A percentile compares a stretch with the other conserved stretches of the same genome.
Evolutionary conservation across 140 eudicot species (phyloP).

Genomic region (Stevia rebaudiana): DNA sequence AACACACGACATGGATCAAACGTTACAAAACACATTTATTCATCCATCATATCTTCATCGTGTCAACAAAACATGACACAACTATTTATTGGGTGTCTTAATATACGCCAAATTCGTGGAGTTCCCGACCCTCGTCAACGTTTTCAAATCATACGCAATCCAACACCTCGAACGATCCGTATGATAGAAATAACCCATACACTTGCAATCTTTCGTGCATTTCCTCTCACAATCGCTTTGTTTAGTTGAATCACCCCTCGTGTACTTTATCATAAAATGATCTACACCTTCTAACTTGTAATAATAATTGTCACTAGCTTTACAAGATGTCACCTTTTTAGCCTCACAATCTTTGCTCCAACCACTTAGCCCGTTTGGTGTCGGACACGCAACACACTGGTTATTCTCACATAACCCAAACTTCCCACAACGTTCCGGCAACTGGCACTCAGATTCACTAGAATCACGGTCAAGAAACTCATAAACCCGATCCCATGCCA

Average conservation of each 20-base stretch:
- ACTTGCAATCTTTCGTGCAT: conserved; percentile 54
- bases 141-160: conserved; percentile 51
- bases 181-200: conserved; percentile 51
- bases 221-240: conserved; percentile 36
- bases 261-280: conserved; percentile 41
- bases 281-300: conserved; percentile 48
- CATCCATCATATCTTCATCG: no score
- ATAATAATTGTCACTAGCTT: conserved; percentile 27
- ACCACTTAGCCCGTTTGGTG: conserved; percentile 36
- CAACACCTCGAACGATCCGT: conserved; percentile 42
- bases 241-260: conserved; percentile 27
- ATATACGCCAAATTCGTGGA: conserved; percentile 40
- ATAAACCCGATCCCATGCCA: conserved; percentile 38
- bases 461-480: conserved; percentile 31
- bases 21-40: no score
- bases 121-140: conserved; percentile 35
- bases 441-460: conserved; percentile 33
- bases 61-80: no score
- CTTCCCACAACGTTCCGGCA: conserved; percentile 42
- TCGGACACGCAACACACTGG: conserved; percentile 64
- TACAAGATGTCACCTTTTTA: conserved; percentile 32
- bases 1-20: no score
- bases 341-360: conserved; percentile 48
- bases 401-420: conserved; percentile 48
- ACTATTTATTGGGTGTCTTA: conserved; percentile 26